These are phyloP conservation scores for Amylostereum areolatum DNA, from an alignment of 1,284 basidiomycete species.

Conservation along the genomic window DNA sequence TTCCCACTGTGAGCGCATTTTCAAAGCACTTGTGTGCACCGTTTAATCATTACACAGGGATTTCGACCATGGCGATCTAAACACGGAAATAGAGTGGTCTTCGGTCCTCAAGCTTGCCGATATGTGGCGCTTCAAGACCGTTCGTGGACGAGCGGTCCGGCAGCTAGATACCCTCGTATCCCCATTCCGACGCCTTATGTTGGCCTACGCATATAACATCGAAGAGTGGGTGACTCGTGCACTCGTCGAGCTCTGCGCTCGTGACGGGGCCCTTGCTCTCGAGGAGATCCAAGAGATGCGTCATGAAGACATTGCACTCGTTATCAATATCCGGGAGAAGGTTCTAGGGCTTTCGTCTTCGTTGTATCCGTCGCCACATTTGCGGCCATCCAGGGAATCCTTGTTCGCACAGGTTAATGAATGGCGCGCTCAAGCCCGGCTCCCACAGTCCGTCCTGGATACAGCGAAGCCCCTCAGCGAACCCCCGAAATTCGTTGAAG, in stretches of 20 bases:
- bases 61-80: not conserved
- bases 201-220: not conserved
- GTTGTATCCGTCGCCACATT: too few relatives aligned
- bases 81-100: not conserved
- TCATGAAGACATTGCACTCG: not conserved
- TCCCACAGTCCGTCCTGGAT: too few relatives aligned
- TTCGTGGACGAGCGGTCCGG: not conserved
- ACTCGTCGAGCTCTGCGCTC: not conserved
- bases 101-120: not conserved
- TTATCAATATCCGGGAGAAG: constrained; percentile 31
- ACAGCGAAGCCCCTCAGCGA: too few relatives aligned
- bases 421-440: too few relatives aligned
- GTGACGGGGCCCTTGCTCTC: not conserved
- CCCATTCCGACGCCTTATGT: not conserved
- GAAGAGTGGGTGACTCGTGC: not conserved
- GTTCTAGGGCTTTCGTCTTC: constrained; percentile 16
- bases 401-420: too few relatives aligned
- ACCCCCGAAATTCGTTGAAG: too few relatives aligned
- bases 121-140: not conserved
- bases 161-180: not conserved
- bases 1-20: too few relatives aligned
- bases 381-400: not conserved
- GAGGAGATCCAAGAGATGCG: not conserved
- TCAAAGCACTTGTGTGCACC: not conserved
- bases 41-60: not conserved